Evolutionary conservation across 1,284 basidiomycete species (phyloP), one percentile per base, ranked within the genome.

Genomic region (Rugiboletus extremiorientalis): DNA sequence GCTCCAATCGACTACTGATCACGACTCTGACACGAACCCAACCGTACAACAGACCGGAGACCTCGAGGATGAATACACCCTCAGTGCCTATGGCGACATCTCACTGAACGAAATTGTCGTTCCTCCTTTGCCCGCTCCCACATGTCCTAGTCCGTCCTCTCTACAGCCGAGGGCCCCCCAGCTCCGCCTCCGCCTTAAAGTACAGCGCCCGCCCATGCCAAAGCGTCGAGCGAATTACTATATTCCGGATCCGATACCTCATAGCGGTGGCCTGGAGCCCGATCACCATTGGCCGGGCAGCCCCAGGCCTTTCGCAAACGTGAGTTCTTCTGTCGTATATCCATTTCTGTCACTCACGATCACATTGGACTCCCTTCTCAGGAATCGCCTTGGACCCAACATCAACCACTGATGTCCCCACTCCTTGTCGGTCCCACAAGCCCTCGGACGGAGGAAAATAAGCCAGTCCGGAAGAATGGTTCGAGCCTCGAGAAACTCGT

Each of bases 71-170:
- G 66, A 71, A 59, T 46, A 74, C 36, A 69, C 66, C 5, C 53
- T 74, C 41, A 63, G 58, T 31, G 65, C 62, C 31, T 73, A 66
- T 23, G 68, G 69, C 11, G 69, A 72, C 12, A 53, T 69, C 25
- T 63, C 65, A 2, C 59, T 65, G 0, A 16, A 59, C 42, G 63
- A 31, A 12, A 12, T 31, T 31, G 12, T 60, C 2, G 50, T 61
- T 6, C 53, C 61, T 22, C 52, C 48, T 3, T 44, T 62, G 5
- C 47, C 54, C 2, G 1, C 49, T 5, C 31, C 54, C 12, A 7
- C 56, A 5, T 23, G 5, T 20, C 15, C 18, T 28, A 36, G 6
- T 22, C 30, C 3, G 31, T 43, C 9, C 27, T 27, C 3, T 49
- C n/a, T 60, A 20, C 52, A 51, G 10, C 27, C 54, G 3, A 56